A percentile compares a stretch with the other conserved stretches of the same genome.
phyloP scores from a whole-genome alignment of 805 yeast species.

The Candida sakaeoensis region DNA sequence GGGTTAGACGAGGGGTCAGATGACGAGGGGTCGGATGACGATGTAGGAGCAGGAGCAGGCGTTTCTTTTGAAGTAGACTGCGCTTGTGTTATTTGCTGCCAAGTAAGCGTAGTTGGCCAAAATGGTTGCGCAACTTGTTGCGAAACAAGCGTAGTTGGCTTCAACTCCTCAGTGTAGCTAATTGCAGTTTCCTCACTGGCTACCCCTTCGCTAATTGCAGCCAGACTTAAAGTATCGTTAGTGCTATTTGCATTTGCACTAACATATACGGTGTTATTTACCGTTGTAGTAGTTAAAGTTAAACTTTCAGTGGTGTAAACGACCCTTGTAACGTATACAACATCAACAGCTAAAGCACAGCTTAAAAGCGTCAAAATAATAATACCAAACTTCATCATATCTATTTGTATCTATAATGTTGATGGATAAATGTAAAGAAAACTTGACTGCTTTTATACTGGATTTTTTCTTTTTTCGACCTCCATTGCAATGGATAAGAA shows the following conservation, averaged over 20 bases:
- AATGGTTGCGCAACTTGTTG: background rate
- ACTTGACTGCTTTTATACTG: no score
- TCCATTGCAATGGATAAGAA: no score
- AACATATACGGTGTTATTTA: constrained; percentile 8
- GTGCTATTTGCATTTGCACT: background rate
- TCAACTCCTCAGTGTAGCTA: background rate
- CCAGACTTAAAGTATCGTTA: no score
- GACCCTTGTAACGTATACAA: constrained; percentile 24
- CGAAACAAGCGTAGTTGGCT: background rate
- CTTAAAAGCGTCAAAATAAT: background rate
- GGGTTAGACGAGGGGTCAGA: constrained; percentile 11
- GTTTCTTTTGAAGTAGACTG: constrained; percentile 6
- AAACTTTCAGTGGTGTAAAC: constrained; percentile 21
- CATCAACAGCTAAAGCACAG: constrained; percentile 15
- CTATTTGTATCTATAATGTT: no score
- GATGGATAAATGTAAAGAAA: no score
- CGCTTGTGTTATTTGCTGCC: background rate
- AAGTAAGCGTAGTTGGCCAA: background rate
- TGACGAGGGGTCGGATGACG: constrained; percentile 9
- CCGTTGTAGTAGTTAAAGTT: constrained; percentile 6
- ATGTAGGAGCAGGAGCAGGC: constrained; percentile 11
- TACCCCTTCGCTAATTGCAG: no score
- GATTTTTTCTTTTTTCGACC: no score
- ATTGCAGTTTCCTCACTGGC: no score
- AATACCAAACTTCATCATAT: background rate